A percentile compares a stretch with the other conserved stretches of the same genome.
These are phyloP conservation scores for Pichia gijzeniarum DNA, from an alignment of 805 yeast species.

Conservation along the genomic window DNA sequence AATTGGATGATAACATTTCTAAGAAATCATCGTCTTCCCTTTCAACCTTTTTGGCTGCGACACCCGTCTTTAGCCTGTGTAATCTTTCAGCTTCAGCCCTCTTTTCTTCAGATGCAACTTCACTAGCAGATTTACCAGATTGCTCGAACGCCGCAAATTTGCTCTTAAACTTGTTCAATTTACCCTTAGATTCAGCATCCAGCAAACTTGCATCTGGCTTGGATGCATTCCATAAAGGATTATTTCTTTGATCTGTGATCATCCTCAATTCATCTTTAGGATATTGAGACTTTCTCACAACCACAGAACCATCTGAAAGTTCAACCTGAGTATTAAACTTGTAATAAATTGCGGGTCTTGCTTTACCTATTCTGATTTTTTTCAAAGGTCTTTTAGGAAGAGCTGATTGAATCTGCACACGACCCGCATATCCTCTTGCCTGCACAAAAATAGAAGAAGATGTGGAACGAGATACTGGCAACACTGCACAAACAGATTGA, in stretches of 20 bases:
- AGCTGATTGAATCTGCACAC: conserved; percentile 24
- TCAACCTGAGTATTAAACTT: conserved; percentile 87
- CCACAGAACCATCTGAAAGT: conserved; percentile 89
- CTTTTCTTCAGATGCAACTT: conserved; percentile 20
- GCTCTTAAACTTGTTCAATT: conserved; percentile 65
- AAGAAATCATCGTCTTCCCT: conserved; percentile 36
- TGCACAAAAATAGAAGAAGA: conserved; percentile 1
- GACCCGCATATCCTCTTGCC: conserved; percentile 26
- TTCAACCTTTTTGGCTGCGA: conserved; percentile 20
- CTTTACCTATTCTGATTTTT: conserved; percentile 70
- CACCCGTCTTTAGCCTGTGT: conserved; percentile 26
- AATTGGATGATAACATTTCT: conserved; percentile 48
- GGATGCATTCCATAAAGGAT: conserved; percentile 82
- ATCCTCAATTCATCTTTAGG: conserved; percentile 84
- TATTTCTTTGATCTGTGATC: conserved; percentile 84
- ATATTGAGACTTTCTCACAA: conserved; percentile 73
- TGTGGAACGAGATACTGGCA: not conserved
- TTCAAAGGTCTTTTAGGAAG: conserved; percentile 51
- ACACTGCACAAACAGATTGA: not conserved
- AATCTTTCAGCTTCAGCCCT: conserved; percentile 26
- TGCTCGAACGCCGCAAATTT: conserved; percentile 49
- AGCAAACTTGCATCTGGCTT: conserved; percentile 67
- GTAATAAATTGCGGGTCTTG: conserved; percentile 89
- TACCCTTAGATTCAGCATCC: conserved; percentile 82
- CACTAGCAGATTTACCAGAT: conserved; percentile 29